Evolutionary conservation across 345 rosid genomes (phyloP).

Genomic region (Eucalyptus erythrocorys): DNA sequence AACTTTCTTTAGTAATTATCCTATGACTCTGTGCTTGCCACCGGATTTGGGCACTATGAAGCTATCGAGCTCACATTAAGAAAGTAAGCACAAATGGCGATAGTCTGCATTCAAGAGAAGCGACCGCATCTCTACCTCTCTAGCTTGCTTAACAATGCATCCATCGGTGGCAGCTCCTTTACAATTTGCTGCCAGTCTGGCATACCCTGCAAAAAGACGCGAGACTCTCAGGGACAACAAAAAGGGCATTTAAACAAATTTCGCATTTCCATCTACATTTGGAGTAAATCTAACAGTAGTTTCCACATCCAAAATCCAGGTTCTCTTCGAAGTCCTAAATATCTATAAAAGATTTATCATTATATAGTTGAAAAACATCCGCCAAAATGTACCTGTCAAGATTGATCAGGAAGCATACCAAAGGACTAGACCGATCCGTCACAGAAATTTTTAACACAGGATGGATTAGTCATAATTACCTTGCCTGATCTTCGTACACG

Average conservation of each 20-base stretch:
- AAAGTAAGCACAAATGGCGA: neutral
- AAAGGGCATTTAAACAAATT: neutral
- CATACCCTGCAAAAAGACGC: constrained; percentile 44
- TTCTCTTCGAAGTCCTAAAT: neutral
- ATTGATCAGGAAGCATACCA: neutral
- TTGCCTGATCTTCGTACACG: constrained; percentile 89
- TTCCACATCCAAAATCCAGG: neutral
- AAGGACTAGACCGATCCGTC: neutral
- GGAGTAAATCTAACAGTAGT: neutral
- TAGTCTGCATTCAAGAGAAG: neutral
- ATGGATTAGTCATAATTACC: constrained; percentile 22
- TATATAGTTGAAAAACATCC: neutral
- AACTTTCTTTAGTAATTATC: neutral
- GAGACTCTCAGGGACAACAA: neutral
- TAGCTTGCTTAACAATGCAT: constrained; percentile 77
- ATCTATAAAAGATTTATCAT: neutral
- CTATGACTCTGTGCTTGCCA: neutral
- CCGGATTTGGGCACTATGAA: neutral
- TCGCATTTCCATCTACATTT: neutral
- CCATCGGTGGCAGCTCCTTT: constrained; percentile 68
- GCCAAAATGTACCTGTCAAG: neutral
- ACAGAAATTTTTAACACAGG: neutral
- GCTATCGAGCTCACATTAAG: neutral
- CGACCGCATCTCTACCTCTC: constrained; percentile 44
- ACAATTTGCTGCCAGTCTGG: constrained; percentile 82